Conservation (phyloP, 2,329 filamentous ascomycete genomes). For the Fusarium caatingaense region DNA sequence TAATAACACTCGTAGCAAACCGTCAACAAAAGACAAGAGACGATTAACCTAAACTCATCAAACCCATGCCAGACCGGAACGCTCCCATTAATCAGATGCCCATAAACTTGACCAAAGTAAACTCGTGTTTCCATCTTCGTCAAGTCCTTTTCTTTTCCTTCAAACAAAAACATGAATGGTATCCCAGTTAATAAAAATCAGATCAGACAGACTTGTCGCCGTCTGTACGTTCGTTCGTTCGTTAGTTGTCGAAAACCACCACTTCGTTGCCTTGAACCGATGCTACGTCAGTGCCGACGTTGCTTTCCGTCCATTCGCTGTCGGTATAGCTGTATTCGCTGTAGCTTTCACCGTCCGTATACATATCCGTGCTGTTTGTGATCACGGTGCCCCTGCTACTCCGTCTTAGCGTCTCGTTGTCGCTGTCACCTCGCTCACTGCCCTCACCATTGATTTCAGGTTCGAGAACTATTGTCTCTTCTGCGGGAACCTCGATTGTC, state of each 20-base stretch:
- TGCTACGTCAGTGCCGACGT: constrained; percentile 45
- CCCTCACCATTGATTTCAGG: constrained; percentile 32
- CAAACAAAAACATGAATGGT: constrained; percentile 23
- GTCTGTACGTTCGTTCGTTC: constrained; percentile 22
- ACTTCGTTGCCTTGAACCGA: constrained; percentile 50
- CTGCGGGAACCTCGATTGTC: constrained; percentile 34
- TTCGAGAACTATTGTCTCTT: constrained; percentile 43
- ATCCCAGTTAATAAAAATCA: constrained; percentile 20
- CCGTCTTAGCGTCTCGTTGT: constrained; percentile 62
- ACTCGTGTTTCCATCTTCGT: constrained; percentile 3
- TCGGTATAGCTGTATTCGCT: constrained; percentile 56
- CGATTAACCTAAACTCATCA: constrained; percentile 14
- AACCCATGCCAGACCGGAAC: constrained; percentile 20
- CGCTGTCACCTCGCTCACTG: constrained; percentile 55
- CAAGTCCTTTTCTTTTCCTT: background rate
- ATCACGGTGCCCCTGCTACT: constrained; percentile 63
- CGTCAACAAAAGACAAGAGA: background rate
- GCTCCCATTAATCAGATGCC: constrained; percentile 25
- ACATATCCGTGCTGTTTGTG: constrained; percentile 54
- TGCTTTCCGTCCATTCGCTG: constrained; percentile 64
- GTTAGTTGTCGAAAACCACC: constrained; percentile 49
- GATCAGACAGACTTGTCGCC: constrained; percentile 18
- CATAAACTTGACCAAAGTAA: constrained; percentile 10
- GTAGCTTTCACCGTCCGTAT: constrained; percentile 53
- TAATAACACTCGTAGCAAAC: constrained; percentile 12